These are phyloP conservation scores for Tulasnella sp. DNA, from an alignment of 768 basidiomycete genomes.

Conservation along the genomic window DNA sequence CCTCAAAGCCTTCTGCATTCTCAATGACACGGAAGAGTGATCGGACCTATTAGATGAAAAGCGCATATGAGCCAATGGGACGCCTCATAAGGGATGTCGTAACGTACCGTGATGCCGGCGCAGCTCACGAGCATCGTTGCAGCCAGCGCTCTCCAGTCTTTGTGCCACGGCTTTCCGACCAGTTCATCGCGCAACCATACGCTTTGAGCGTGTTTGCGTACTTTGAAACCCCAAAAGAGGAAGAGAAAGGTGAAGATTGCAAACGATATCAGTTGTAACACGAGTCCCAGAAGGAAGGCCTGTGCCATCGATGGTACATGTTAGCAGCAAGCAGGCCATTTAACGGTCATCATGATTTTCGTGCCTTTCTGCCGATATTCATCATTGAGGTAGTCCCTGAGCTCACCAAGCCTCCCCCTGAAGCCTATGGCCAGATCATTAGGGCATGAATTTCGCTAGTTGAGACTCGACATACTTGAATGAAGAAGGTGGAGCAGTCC, in stretches of 20 bases:
- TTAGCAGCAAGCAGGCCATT: not conserved
- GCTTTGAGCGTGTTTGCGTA: slow-evolving; percentile 33
- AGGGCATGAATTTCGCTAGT: not conserved
- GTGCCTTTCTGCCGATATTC: slow-evolving; percentile 26
- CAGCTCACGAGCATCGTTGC: slow-evolving; percentile 43
- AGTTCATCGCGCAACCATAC: slow-evolving; percentile 32
- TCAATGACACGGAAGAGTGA: slow-evolving; percentile 50
- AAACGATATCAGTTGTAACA: slow-evolving; percentile 41
- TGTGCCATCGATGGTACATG: slow-evolving; percentile 19
- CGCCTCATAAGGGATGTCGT: not conserved
- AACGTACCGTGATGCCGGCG: slow-evolving; percentile 45
- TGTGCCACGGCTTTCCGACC: slow-evolving; percentile 34
- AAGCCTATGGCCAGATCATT: slow-evolving; percentile 29
- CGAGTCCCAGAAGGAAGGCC: slow-evolving; percentile 48
- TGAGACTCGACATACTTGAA: slow-evolving; percentile 37
- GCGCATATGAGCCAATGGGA: not conserved
- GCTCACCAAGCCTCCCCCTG: slow-evolving; percentile 38
- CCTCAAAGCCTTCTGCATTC: slow-evolving; percentile 49
- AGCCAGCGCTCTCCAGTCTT: slow-evolving; percentile 50
- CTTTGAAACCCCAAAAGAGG: slow-evolving; percentile 13
- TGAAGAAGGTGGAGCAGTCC: slow-evolving; percentile 54
- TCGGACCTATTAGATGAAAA: slow-evolving; percentile 34
- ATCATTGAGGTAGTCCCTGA: slow-evolving; percentile 34
- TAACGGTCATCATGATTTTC: slow-evolving; percentile 24
- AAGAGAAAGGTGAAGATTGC: slow-evolving; percentile 18